Evolutionary conservation across 164 flowering plant species (phyloP).

Genomic region (Chimonanthus praecox): DNA sequence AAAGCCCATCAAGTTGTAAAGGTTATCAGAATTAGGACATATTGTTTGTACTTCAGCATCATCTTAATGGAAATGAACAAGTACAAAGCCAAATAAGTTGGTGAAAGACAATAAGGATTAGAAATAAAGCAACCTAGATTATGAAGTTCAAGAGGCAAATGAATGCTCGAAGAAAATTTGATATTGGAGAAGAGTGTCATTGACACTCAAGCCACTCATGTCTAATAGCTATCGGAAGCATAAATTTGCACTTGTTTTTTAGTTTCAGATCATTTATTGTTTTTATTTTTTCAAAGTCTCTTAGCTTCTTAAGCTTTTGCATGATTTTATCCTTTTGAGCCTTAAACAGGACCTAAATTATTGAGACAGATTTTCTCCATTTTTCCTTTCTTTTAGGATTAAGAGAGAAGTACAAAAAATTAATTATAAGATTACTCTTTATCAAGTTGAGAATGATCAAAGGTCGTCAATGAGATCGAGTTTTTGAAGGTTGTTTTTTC

Average conservation of each 20-base stretch:
- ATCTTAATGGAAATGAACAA: background rate
- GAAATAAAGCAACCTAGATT: background rate
- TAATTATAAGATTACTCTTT: background rate
- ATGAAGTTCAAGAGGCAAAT: background rate
- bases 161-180: background rate
- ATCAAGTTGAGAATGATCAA: background rate
- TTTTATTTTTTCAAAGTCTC: background rate
- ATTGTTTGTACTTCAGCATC: background rate
- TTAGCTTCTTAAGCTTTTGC: background rate
- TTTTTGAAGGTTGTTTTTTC: background rate
- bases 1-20: background rate
- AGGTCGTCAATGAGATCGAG: background rate
- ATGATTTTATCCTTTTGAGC: background rate
- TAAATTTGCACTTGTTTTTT: background rate
- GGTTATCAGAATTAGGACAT: conserved; percentile 1
- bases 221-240: background rate
- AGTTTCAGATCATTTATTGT: background rate
- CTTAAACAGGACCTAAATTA: background rate
- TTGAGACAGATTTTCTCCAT: background rate
- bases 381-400: background rate
- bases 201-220: background rate
- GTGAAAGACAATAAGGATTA: background rate
- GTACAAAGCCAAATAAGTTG: too few species aligned
- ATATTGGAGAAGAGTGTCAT: background rate
- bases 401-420: background rate